Percentiles rank a stretch among this genome's conserved stretches.
Conservation (phyloP, 1,284 basidiomycete genomes). For the Chalciporus piperatoides region DNA sequence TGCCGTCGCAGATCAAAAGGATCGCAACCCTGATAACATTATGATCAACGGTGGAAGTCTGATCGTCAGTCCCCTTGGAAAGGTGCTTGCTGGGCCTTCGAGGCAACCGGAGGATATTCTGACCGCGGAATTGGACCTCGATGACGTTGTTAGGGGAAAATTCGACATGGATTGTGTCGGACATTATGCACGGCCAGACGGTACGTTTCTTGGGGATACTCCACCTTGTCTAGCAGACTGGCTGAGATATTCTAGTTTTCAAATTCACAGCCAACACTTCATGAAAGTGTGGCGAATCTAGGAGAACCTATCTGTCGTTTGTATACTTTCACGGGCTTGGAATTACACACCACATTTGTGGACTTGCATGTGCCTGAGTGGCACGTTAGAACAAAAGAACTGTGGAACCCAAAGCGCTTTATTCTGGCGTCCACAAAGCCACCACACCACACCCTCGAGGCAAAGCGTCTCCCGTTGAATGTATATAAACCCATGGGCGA, state of each 20-base stretch:
- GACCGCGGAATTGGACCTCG: constrained; percentile 61
- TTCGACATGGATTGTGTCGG: constrained; percentile 71
- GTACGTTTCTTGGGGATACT: constrained; percentile 36
- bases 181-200: constrained; percentile 64
- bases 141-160: constrained; percentile 60
- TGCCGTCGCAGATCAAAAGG: constrained; percentile 39
- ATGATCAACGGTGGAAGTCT: constrained; percentile 68
- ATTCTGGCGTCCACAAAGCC: constrained; percentile 10
- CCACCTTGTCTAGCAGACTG: constrained; percentile 4
- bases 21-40: constrained; percentile 48
- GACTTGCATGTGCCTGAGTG: background rate
- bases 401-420: constrained; percentile 12
- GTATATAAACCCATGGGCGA: constrained; percentile 25
- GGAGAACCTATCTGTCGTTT: background rate
- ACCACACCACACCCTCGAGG: background rate
- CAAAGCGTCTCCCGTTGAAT: constrained; percentile 14
- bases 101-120: constrained; percentile 58
- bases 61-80: constrained; percentile 66
- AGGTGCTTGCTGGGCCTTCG: constrained; percentile 66
- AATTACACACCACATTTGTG: background rate
- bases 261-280: constrained; percentile 16
- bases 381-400: constrained; percentile 8
- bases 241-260: constrained; percentile 25
- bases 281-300: background rate
- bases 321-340: background rate